Evolutionary conservation across 2,329 filamentous ascomycete species (phyloP).

Genomic region (Exophiala viscosa): DNA sequence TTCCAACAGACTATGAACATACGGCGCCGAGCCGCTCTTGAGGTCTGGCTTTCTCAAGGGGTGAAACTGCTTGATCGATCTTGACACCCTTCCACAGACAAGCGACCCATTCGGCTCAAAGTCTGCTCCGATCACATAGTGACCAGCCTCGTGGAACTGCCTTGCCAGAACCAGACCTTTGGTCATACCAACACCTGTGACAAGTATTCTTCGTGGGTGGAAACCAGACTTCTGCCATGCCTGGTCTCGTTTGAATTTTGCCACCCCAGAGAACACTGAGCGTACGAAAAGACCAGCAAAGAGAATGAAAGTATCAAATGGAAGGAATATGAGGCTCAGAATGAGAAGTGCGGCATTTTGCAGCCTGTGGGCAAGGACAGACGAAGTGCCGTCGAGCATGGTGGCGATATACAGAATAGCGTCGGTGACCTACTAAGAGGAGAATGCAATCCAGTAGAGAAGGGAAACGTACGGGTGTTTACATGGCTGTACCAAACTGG

Average conservation of each 20-base stretch:
- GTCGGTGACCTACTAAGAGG: constrained; percentile 8
- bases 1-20: constrained; percentile 55
- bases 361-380: constrained; percentile 39
- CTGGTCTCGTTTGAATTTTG: constrained; percentile 26
- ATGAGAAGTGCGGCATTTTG: constrained; percentile 49
- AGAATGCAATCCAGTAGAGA: background rate
- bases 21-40: constrained; percentile 42
- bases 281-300: constrained; percentile 35
- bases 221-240: constrained; percentile 35
- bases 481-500: background rate
- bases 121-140: constrained; percentile 70
- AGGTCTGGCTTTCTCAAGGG: constrained; percentile 37
- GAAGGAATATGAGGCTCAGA: constrained; percentile 43
- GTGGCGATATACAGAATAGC: constrained; percentile 13
- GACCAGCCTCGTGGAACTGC: constrained; percentile 60
- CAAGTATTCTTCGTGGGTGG: constrained; percentile 56
- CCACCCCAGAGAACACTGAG: constrained; percentile 31
- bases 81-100: constrained; percentile 57
- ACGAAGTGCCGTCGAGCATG: constrained; percentile 36
- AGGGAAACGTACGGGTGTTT: background rate
- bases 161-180: constrained; percentile 67
- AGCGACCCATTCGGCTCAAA: constrained; percentile 49
- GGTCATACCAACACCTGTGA: constrained; percentile 70
- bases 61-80: constrained; percentile 55
- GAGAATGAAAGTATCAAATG: constrained; percentile 48